Percentiles rank a stretch among this genome's conserved stretches.
Evolutionary conservation across 2,329 filamentous ascomycete species (phyloP).

Genomic region (Colletotrichum sidae): DNA sequence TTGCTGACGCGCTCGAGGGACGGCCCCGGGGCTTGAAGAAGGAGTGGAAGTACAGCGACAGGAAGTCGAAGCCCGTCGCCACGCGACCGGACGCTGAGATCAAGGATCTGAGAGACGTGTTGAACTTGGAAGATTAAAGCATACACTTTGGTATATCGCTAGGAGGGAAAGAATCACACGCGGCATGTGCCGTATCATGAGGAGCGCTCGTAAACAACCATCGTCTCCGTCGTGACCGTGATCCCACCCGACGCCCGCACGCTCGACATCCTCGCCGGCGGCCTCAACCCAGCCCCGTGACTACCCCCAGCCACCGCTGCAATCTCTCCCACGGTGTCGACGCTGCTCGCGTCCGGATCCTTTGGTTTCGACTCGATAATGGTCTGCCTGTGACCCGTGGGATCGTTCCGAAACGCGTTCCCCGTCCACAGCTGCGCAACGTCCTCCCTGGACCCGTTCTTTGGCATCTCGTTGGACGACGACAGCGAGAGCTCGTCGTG

Average conservation of each 20-base stretch:
- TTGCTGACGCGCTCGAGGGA: conserved; percentile 40
- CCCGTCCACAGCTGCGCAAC: conserved; percentile 33
- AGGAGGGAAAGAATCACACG: neutral
- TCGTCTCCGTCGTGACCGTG: conserved; percentile 30
- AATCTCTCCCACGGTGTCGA: neutral
- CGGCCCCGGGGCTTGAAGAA: conserved; percentile 31
- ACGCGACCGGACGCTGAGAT: conserved; percentile 39
- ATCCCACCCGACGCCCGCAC: conserved; percentile 8
- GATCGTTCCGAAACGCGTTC: conserved; percentile 16
- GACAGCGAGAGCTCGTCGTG: conserved; percentile 18
- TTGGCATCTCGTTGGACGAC: conserved; percentile 15
- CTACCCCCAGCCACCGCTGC: neutral
- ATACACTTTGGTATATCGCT: neutral
- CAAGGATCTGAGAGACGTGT: conserved; percentile 39
- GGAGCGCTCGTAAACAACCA: conserved; percentile 21
- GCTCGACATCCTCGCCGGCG: conserved; percentile 1
- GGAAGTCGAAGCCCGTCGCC: conserved; percentile 35
- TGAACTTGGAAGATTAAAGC: conserved; percentile 8
- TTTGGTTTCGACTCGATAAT: conserved; percentile 10
- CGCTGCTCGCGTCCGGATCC: neutral
- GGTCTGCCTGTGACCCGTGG: neutral
- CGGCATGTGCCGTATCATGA: neutral
- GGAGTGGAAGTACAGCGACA: conserved; percentile 40
- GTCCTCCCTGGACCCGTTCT: conserved; percentile 14
- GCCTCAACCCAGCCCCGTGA: neutral